A percentile compares a stretch with the other conserved stretches of the same genome.
Evolutionary conservation across 2,329 filamentous ascomycete genomes (phyloP).

Genomic region (Akanthomyces dipterigenus): DNA sequence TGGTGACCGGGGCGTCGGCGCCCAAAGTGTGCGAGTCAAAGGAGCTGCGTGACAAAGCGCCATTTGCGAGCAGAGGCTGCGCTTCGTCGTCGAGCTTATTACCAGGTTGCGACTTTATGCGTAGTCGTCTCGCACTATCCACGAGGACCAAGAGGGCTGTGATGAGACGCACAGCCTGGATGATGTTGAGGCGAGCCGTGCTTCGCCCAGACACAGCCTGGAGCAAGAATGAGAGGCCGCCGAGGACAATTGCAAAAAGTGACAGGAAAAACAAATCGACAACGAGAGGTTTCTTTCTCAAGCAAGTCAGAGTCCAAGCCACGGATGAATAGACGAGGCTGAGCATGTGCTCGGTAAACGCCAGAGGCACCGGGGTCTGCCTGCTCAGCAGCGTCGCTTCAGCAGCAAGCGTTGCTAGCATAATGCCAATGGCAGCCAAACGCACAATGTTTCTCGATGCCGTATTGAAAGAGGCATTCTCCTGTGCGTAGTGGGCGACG

Average conservation of each 20-base stretch:
- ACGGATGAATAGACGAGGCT: not conserved
- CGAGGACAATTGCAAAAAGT: not conserved
- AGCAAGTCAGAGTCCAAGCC: not conserved
- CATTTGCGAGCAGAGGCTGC: not conserved
- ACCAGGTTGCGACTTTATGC: not conserved
- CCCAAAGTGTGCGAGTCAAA: not conserved
- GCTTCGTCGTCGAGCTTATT: not conserved
- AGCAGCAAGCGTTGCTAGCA: not conserved
- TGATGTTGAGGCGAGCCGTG: not conserved
- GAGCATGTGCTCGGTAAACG: not conserved
- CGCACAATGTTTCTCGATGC: not conserved
- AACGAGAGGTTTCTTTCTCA: not conserved
- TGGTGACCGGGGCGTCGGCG: not conserved
- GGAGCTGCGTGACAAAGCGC: not conserved
- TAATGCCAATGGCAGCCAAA: not conserved
- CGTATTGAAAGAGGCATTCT: not conserved
- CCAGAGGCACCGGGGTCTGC: not conserved
- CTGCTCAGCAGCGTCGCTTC: not conserved
- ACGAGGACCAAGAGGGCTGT: not conserved
- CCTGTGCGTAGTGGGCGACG: not conserved
- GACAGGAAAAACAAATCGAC: not conserved
- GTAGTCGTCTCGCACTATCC: not conserved
- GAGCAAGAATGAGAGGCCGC: not conserved
- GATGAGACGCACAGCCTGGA: not conserved
- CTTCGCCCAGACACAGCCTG: not conserved